These are phyloP conservation scores for Sonneratia caseolaris DNA, from an alignment of 345 rosid genomes.

Conservation along the genomic window DNA sequence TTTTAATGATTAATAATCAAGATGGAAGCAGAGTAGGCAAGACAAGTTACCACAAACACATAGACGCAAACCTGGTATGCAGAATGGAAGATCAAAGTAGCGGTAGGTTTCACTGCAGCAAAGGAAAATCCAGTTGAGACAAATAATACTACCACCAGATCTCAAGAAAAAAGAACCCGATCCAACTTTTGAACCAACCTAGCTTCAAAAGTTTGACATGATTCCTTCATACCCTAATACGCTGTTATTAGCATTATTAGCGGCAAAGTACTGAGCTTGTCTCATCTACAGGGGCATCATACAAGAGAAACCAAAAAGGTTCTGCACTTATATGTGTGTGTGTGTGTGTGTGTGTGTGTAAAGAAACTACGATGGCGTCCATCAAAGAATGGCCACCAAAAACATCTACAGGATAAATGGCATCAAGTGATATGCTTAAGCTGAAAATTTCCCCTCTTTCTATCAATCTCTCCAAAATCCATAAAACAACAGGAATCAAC, in stretches of 20 bases:
- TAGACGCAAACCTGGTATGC: slow-evolving; percentile 31
- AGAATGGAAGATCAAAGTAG: slow-evolving; percentile 48
- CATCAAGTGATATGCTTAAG: not conserved
- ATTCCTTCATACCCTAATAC: not conserved
- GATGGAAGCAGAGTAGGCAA: not conserved
- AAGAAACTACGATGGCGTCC: not conserved
- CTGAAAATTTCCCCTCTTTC: not conserved
- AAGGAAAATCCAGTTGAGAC: not conserved
- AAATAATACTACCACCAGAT: not conserved
- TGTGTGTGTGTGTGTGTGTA: too few species aligned
- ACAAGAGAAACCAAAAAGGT: not conserved
- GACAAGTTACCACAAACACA: not conserved
- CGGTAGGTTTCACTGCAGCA: slow-evolving; percentile 42
- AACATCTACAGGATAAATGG: not conserved
- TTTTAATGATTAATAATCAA: not conserved
- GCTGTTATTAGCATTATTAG: too few species aligned
- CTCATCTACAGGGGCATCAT: not conserved
- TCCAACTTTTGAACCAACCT: not conserved
- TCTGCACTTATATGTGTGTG: not conserved
- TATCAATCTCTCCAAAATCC: not conserved
- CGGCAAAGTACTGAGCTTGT: not conserved
- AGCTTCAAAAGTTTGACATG: not conserved
- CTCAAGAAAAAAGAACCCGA: not conserved
- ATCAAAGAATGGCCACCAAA: not conserved
- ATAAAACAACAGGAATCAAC: not conserved